phyloP scores from a whole-genome alignment of 2,329 filamentous ascomycete genomes.

The Alternaria rosae region DNA sequence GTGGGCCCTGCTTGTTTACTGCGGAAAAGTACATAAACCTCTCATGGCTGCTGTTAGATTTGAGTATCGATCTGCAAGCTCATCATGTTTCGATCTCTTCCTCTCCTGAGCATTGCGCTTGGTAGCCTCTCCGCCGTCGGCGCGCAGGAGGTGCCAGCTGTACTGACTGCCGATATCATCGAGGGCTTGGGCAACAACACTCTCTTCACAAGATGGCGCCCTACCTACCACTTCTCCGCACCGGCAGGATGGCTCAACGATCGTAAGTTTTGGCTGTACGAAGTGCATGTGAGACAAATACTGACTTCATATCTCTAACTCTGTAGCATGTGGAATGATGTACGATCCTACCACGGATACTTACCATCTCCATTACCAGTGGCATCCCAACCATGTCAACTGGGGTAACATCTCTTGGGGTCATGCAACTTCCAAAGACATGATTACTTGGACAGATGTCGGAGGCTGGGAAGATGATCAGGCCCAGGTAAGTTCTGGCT shows the following conservation, averaged over 20 bases:
- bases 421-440: conserved; percentile 60
- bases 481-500: too few species aligned
- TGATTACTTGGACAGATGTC: conserved; percentile 56
- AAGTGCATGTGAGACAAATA: background rate
- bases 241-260: conserved; percentile 59
- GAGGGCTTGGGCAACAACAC: conserved; percentile 54
- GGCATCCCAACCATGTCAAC: conserved; percentile 57
- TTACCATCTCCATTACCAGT: conserved; percentile 65
- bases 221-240: conserved; percentile 56
- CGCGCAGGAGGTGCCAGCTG: conserved; percentile 36
- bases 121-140: conserved; percentile 20
- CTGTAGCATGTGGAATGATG: conserved; percentile 48
- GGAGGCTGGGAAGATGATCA: conserved; percentile 56
- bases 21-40: conserved; percentile 24
- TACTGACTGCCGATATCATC: conserved; percentile 39
- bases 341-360: conserved; percentile 57
- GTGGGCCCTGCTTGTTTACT: conserved; percentile 12
- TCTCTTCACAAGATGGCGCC: conserved; percentile 59
- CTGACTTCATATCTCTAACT: background rate
- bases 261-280: background rate
- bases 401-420: conserved; percentile 57
- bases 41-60: conserved; percentile 6
- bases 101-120: conserved; percentile 37
- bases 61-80: conserved; percentile 8
- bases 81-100: conserved; percentile 32